These are phyloP conservation scores for Melaleuca quinquenervia DNA, from an alignment of 345 rosid genomes.

Conservation along the genomic window DNA sequence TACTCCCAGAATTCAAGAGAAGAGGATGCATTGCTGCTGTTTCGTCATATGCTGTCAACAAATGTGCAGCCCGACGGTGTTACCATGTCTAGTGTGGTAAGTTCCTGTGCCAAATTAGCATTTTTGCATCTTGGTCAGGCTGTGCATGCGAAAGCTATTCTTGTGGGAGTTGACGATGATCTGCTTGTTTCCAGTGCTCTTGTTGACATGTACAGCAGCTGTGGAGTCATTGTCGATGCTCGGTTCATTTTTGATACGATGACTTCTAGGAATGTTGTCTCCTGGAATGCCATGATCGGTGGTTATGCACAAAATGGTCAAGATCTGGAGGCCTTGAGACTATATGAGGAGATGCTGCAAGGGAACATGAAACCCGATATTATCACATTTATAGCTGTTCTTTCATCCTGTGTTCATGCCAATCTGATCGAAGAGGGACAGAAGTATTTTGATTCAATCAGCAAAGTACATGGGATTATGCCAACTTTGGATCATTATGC, in stretches of 20 bases:
- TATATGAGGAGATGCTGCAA: slow-evolving; percentile 32
- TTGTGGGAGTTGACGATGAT: slow-evolving; percentile 26
- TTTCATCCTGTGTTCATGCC: slow-evolving; percentile 47
- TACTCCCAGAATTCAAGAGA: slow-evolving; percentile 41
- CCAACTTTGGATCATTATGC: slow-evolving; percentile 43
- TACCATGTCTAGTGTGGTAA: slow-evolving; percentile 37
- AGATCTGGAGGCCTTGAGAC: slow-evolving; percentile 35
- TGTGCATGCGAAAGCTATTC: slow-evolving; percentile 35
- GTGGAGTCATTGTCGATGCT: slow-evolving; percentile 39
- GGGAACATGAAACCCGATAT: slow-evolving; percentile 37
- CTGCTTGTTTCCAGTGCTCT: slow-evolving; percentile 49
- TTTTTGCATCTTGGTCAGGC: slow-evolving; percentile 35
- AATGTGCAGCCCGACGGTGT: slow-evolving; percentile 29
- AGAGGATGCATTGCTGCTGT: slow-evolving; percentile 39
- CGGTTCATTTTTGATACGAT: slow-evolving; percentile 23
- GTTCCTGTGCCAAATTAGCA: slow-evolving; percentile 50
- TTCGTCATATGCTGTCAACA: slow-evolving; percentile 26
- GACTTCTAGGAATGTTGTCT: slow-evolving; percentile 28
- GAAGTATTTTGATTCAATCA: slow-evolving; percentile 38
- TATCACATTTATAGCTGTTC: slow-evolving; percentile 40
- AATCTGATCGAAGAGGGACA: slow-evolving; percentile 39
- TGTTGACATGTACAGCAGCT: slow-evolving; percentile 46
- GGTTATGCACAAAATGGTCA: slow-evolving; percentile 50
- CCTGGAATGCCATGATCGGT: slow-evolving; percentile 52
- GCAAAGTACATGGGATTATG: slow-evolving; percentile 14